These are phyloP conservation scores for Fomitopsis schrenkii DNA, from an alignment of 1,284 basidiomycete species.

Conservation along the genomic window DNA sequence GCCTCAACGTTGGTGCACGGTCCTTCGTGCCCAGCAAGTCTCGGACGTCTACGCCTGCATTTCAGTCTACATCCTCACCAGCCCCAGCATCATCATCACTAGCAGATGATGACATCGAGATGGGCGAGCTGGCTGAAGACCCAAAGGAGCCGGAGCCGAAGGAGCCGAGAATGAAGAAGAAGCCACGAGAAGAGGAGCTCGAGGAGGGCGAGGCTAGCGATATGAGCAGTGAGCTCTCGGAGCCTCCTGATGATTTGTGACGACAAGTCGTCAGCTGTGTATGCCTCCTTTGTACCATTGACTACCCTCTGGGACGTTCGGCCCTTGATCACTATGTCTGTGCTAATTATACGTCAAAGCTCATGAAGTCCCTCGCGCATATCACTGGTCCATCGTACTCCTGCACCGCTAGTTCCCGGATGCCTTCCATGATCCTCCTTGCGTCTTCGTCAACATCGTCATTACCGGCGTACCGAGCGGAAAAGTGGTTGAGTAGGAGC, in stretches of 20 bases:
- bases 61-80: constrained; percentile 10
- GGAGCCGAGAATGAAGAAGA: constrained; percentile 45
- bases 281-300: constrained; percentile 10
- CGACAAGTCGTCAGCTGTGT: background rate
- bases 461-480: constrained; percentile 41
- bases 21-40: constrained; percentile 29
- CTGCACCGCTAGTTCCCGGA: constrained; percentile 48
- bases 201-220: constrained; percentile 85
- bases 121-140: constrained; percentile 80
- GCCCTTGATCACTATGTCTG: constrained; percentile 17
- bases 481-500: constrained; percentile 86
- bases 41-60: constrained; percentile 22
- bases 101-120: constrained; percentile 69
- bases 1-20: constrained; percentile 31
- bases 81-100: constrained; percentile 28
- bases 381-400: constrained; percentile 51
- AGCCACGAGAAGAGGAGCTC: constrained; percentile 56
- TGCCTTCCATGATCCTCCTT: constrained; percentile 54
- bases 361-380: constrained; percentile 74
- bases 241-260: constrained; percentile 55
- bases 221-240: constrained; percentile 68
- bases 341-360: constrained; percentile 43
- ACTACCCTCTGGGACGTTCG: background rate
- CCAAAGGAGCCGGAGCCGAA: constrained; percentile 37
- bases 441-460: constrained; percentile 44